Evolutionary conservation across 352 stramenopile genomes (phyloP).

Genomic region (Pythium folliculosum): DNA sequence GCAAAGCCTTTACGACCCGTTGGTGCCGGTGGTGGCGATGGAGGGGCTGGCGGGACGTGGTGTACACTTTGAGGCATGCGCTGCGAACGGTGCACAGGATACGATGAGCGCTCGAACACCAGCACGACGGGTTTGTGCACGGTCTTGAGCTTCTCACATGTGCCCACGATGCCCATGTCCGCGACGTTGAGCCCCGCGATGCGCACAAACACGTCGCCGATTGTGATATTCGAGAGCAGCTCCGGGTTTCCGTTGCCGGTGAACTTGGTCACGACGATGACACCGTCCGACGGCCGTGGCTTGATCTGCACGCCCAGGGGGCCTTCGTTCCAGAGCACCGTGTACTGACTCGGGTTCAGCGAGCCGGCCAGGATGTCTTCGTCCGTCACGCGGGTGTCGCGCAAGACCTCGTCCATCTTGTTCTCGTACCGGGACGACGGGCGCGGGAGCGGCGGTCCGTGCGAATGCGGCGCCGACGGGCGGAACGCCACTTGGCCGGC

Average conservation of each 20-base stretch:
- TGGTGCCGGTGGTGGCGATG: slow-evolving; percentile 11
- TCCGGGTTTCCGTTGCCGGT: slow-evolving; percentile 59
- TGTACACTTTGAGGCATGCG: slow-evolving; percentile 9
- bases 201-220: slow-evolving; percentile 76
- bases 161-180: slow-evolving; percentile 64
- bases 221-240: slow-evolving; percentile 52
- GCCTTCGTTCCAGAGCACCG: slow-evolving; percentile 72
- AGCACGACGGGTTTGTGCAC: slow-evolving; percentile 82
- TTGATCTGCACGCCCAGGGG: slow-evolving; percentile 86
- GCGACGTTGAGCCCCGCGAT: slow-evolving; percentile 75
- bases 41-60: slow-evolving; percentile 11
- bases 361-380: slow-evolving; percentile 7
- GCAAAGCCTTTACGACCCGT: slow-evolving; percentile 13
- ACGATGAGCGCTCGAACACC: slow-evolving; percentile 58
- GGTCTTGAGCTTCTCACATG: slow-evolving; percentile 76
- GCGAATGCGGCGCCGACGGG: neutral
- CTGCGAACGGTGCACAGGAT: neutral
- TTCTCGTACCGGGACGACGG: slow-evolving; percentile 3
- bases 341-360: slow-evolving; percentile 55
- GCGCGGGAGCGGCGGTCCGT: neutral
- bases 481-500: neutral
- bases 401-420: slow-evolving; percentile 10
- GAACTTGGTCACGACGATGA: slow-evolving; percentile 74
- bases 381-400: slow-evolving; percentile 16
- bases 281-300: slow-evolving; percentile 46